Base-by-base conservation (phyloP, 257 asterid species). In the Petunia axillaris region DNA sequence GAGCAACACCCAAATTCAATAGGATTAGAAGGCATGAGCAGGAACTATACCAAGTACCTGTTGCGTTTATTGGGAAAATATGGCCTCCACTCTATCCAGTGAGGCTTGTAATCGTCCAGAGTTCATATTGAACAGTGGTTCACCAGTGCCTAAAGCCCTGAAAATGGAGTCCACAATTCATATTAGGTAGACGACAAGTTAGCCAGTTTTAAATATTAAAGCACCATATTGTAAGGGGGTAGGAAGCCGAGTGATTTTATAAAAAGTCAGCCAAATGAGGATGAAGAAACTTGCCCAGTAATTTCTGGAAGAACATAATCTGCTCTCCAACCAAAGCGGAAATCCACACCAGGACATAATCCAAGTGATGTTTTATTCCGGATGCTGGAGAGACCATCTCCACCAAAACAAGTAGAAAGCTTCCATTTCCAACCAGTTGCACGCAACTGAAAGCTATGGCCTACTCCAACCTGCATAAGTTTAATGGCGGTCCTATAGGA, bases 381-480 rank as follows among this genome's bases (percentile, higher is more conserved):
- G 77, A 95, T 91, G 77, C 95, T 85, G 71, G 99, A 93, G 5
- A 91, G 54, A 63, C 96, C 95, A 85, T 94, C 97, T 40, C 96
- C 98, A 54, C 97, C 99, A 39, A 92, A 87, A 84, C 97, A 89
- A 41, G 99, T 81, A 3, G 89, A 82, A 60, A 95, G 94, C 90
- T 92, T 95, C 98, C 98, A 95, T 88, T 95, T 94, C 99, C 99
- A 95, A 79, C 97, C 98, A n/a, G 97, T 95, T 76, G 98, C 91
- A 46, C 87, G 95, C 85, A 89, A 80, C 88, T 87, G 89, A 89
- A 95, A 95, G 90, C 94, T 93, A 87, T 95, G 99, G 82, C 98
- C 98, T 65, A 95, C 84, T 81, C 99, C 99, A 74, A 95, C 95
- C 99, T 95, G 90, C 82, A 81, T 50, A 66, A 81, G 48, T 58